These are phyloP conservation scores for Cryptococcus sp. DNA, from an alignment of 1,284 basidiomycete species.

Conservation along the genomic window DNA sequence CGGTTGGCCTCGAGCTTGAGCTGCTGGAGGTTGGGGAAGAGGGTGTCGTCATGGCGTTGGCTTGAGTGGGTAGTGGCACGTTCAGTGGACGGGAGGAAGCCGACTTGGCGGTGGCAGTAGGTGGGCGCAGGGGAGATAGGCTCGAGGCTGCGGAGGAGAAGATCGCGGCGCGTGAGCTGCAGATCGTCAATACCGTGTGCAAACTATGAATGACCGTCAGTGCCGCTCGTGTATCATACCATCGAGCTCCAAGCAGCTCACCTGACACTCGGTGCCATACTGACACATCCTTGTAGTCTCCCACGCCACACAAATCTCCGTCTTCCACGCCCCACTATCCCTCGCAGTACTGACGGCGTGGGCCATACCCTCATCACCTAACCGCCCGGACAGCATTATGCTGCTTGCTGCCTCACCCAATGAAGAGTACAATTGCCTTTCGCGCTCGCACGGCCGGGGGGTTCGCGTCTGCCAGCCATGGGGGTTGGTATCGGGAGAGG, in stretches of 20 bases:
- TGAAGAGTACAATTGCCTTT: too few relatives aligned
- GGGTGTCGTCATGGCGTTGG: neutral
- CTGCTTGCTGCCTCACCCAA: too few relatives aligned
- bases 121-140: neutral
- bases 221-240: neutral
- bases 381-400: too few relatives aligned
- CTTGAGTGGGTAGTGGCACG: neutral
- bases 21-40: neutral
- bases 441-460: too few relatives aligned
- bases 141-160: neutral
- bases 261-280: conserved; percentile 17
- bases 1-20: neutral
- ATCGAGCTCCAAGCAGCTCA: neutral
- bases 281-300: conserved; percentile 10
- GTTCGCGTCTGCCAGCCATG: too few relatives aligned
- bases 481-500: too few relatives aligned
- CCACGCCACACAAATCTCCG: conserved; percentile 16
- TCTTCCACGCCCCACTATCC: conserved; percentile 7
- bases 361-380: neutral
- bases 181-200: conserved; percentile 26
- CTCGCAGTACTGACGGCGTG: neutral
- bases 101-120: neutral
- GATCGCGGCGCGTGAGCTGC: conserved; percentile 2
- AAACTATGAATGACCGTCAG: conserved; percentile 10
- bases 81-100: neutral